Conservation (phyloP, 805 yeast genomes). For the Saturnispora quitensis region DNA sequence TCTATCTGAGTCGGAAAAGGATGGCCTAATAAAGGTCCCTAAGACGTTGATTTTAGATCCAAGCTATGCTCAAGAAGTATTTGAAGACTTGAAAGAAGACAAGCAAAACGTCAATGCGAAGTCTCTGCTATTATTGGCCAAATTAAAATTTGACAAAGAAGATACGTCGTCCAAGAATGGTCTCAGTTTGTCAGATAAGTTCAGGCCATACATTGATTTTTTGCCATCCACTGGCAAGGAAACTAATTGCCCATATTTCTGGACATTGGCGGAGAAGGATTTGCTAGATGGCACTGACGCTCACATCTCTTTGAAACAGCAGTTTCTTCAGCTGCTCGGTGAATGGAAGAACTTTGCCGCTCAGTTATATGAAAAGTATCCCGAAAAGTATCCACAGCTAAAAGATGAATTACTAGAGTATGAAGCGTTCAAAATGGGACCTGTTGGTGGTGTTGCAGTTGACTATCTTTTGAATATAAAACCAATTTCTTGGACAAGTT, state of each 20-base stretch:
- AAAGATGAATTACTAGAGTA: constrained; percentile 21
- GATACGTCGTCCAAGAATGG: constrained; percentile 11
- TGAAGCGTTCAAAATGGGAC: constrained; percentile 16
- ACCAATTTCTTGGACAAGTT: constrained; percentile 46
- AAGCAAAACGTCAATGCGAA: constrained; percentile 24
- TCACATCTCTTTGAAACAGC: constrained; percentile 42
- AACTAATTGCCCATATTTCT: constrained; percentile 57
- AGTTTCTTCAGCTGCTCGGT: constrained; percentile 36
- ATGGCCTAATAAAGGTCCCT: constrained; percentile 31
- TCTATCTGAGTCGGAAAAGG: constrained; percentile 4
- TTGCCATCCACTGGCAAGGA: constrained; percentile 35
- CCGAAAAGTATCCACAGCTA: constrained; percentile 9
- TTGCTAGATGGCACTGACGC: constrained; percentile 63
- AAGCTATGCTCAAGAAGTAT: constrained; percentile 24
- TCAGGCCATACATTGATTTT: constrained; percentile 37
- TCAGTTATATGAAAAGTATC: constrained; percentile 13
- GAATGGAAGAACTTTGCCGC: constrained; percentile 46
- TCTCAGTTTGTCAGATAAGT: constrained; percentile 21
- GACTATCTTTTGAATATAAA: constrained; percentile 12
- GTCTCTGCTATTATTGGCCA: constrained; percentile 32
- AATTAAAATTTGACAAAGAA: constrained; percentile 31
- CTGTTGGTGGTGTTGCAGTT: constrained; percentile 14
- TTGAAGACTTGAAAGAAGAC: constrained; percentile 5
- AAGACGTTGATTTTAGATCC: constrained; percentile 30
- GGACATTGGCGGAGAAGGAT: constrained; percentile 44